Conservation (phyloP, 2,329 filamentous ascomycete species). For the Arthrobotrys pseudoclavata region DNA sequence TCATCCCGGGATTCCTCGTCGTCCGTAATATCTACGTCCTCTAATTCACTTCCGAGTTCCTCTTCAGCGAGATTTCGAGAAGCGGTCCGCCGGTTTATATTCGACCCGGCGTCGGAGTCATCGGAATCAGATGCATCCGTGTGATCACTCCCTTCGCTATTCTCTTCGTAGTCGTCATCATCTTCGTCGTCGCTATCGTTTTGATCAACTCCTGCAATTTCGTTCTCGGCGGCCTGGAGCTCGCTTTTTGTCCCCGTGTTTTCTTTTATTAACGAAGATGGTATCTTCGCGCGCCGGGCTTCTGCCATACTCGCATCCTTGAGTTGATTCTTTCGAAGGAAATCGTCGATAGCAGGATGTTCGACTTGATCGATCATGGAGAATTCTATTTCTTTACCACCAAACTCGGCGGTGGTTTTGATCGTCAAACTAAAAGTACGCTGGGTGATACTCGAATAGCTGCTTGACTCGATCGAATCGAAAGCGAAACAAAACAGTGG, state of each 20-base stretch:
- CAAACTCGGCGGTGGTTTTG: constrained; percentile 68
- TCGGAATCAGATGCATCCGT: constrained; percentile 29
- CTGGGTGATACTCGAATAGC: constrained; percentile 77
- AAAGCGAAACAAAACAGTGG: constrained; percentile 76
- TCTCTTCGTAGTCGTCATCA: constrained; percentile 37
- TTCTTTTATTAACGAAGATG: constrained; percentile 44
- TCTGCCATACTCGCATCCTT: constrained; percentile 79
- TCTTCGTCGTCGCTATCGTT: constrained; percentile 45
- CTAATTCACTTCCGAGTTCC: constrained; percentile 51
- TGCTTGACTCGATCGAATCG: constrained; percentile 74
- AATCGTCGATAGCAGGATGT: constrained; percentile 75
- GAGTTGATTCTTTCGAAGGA: constrained; percentile 73
- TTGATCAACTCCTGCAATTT: constrained; percentile 44
- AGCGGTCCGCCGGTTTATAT: neutral
- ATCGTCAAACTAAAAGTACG: constrained; percentile 78
- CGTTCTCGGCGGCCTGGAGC: constrained; percentile 49
- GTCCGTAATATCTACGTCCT: constrained; percentile 56
- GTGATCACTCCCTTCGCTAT: constrained; percentile 16
- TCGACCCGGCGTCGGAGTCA: constrained; percentile 20
- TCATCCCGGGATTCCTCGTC: constrained; percentile 29
- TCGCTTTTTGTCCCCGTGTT: constrained; percentile 49
- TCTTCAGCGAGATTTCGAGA: constrained; percentile 52
- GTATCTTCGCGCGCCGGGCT: constrained; percentile 74
- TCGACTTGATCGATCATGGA: constrained; percentile 79
- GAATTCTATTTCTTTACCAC: constrained; percentile 74